phyloP scores from a whole-genome alignment of 257 asterid genomes.

The Ajuga chamaepitys region DNA sequence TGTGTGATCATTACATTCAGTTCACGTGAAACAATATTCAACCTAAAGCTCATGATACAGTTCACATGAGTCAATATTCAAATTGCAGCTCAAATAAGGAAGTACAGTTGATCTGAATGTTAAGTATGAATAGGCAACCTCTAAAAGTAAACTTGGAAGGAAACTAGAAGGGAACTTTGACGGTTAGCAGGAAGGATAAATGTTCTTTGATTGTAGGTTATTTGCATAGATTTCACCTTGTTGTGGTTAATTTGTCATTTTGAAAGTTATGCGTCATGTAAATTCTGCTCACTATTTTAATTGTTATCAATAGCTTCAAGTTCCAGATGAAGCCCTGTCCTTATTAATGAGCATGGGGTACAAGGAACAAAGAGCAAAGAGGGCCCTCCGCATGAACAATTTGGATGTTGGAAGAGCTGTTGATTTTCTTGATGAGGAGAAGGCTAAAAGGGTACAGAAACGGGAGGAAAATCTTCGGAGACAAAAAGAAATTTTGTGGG shows the following conservation, averaged over 20 bases:
- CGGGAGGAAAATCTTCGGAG: constrained; percentile 51
- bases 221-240: neutral
- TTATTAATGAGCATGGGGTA: constrained; percentile 79
- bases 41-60: too few relatives aligned
- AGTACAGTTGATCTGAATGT: too few relatives aligned
- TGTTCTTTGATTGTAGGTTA: neutral
- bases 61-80: too few relatives aligned
- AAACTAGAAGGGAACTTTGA: too few relatives aligned
- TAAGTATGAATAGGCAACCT: too few relatives aligned
- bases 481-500: constrained; percentile 56
- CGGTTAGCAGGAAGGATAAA: too few relatives aligned
- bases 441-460: constrained; percentile 38
- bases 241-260: neutral
- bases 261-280: neutral
- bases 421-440: constrained; percentile 79
- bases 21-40: too few relatives aligned
- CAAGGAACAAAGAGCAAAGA: constrained; percentile 64
- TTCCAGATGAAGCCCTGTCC: constrained; percentile 75
- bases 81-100: too few relatives aligned
- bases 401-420: constrained; percentile 70
- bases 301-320: constrained; percentile 60
- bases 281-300: neutral
- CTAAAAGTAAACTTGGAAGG: too few relatives aligned
- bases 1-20: too few relatives aligned
- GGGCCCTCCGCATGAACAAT: constrained; percentile 89